Evolutionary conservation across 805 yeast genomes (phyloP).

Genomic region (Kuraishia piskuri): DNA sequence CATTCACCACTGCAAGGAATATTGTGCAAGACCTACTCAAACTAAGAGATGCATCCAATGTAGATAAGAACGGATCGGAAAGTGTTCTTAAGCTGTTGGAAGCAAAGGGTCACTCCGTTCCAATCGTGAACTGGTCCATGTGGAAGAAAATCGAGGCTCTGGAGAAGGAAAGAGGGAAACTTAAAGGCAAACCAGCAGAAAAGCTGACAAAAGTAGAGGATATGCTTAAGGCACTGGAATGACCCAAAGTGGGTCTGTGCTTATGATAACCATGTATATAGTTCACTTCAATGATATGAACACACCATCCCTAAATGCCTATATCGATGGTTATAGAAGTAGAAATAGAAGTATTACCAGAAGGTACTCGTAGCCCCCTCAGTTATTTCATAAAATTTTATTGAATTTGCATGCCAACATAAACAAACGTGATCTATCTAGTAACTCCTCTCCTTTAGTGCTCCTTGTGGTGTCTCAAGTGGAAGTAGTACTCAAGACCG

Average conservation of each 20-base stretch:
- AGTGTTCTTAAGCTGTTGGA: slow-evolving; percentile 10
- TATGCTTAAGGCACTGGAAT: slow-evolving; percentile 31
- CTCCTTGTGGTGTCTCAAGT: slow-evolving; percentile 56
- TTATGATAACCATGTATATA: background rate
- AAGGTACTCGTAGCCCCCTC: too few species aligned
- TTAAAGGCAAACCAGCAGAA: slow-evolving; percentile 42
- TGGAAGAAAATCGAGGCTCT: slow-evolving; percentile 52
- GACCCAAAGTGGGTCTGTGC: background rate
- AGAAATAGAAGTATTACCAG: too few species aligned
- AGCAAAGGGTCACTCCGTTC: slow-evolving; percentile 4
- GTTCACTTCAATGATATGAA: background rate
- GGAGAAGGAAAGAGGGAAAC: slow-evolving; percentile 43
- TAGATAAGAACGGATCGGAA: slow-evolving; percentile 5
- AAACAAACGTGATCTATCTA: background rate
- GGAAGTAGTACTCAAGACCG: slow-evolving; percentile 90
- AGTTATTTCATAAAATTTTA: background rate
- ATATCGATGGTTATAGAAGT: background rate
- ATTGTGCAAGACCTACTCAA: slow-evolving; percentile 47
- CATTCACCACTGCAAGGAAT: slow-evolving; percentile 64
- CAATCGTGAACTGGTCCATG: slow-evolving; percentile 40
- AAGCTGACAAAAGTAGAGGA: slow-evolving; percentile 41
- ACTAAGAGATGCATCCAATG: background rate
- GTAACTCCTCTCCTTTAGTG: slow-evolving; percentile 19
- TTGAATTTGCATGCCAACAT: background rate
- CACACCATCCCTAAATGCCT: too few species aligned